Base-by-base conservation (phyloP, 805 yeast species). In the Yarrowia divulgata region DNA sequence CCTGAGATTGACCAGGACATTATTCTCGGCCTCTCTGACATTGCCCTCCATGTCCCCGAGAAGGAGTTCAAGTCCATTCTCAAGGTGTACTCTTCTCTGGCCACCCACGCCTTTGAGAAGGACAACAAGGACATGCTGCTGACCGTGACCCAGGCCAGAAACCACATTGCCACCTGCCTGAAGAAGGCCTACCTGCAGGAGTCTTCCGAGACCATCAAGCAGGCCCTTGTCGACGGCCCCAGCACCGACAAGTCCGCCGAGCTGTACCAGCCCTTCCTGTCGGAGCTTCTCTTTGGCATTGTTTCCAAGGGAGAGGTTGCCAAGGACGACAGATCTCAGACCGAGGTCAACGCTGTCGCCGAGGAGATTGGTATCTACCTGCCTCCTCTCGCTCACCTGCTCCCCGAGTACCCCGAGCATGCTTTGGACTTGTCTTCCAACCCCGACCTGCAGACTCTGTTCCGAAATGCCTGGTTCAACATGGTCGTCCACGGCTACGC, bases 381-480 rank as follows among this genome's bases (percentile, higher is more conserved):
- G 69, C 84, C 82, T 48, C 97, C 97, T 0, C 82, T 94, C 70
- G 95, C 98, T 0, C 82, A 81, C 32, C 78, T 93, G 48, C 79
- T 93, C 69, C 97, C 97, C 3, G 79, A 81, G 45, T 81, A 83
- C 8, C 81, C 81, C 42, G 82, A 83, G 37, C 73, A 75, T 6
- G 87, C 90, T 0, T 74, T 81, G 29, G 75, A 75, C 16, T 54
- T 73, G 37, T 72, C 83, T 74, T 77, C 74, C 9, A 86, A 88
- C 71, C 85, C 85, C 48, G 80, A 80, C 1, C 80, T 87, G 1
- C 80, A 87, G 60, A 83, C 84, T 57, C 80, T 88, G 70, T 91
- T 94, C 81, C 85, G 96, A 75, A 90, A 95, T 77, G 87, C 92
- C 54, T 95, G 99, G 99, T 92, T 91, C 77, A 95, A 94, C 75